Base-by-base conservation (phyloP, 1,139 yeast species). In the Taphrina flavorubra region DNA sequence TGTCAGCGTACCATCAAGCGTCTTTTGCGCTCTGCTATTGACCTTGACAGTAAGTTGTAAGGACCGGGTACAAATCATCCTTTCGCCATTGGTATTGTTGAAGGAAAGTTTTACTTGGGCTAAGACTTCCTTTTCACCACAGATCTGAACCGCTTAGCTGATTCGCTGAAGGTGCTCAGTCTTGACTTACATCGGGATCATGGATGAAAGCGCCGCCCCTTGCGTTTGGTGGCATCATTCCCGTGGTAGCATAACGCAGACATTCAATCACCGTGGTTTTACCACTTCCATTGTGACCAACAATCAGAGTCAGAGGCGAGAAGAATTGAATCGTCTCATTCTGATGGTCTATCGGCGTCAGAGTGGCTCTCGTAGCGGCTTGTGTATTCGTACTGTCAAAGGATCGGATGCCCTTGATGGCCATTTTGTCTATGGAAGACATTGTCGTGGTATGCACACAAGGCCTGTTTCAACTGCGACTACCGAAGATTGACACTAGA, bases 201-300 rank as follows among this genome's bases (percentile, higher is more conserved):
- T 92, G 95, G 6, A 95, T 86, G 77, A 95, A 95, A 0, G 98
- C 98, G 4, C 98, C 98, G 65, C 97, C 97, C 77, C 90, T 92
- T 61, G 95, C 87, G 75, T 92, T 92, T 1, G 99, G 99, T 0
- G 99, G 99, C 71, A 92, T 80, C 75, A 89, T 95, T 6, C 99
- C 99, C 0, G 99, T 94, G 13, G 99, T 90, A 25, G 96, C 95
- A 77, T 92, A 94, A 76, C 92, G 87, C 71, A 95, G 81, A 76
- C 97, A 92, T 77, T 95, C 99, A 71, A 95, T 95, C 68, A 95
- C 88, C 0, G 99, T 92, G 71, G 99, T 95, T 77, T 95, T 95
- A n/a, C 99, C 99, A 51, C 97, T 89, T 53, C 99, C 99, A 79
- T 95, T 95, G 71, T 90, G 91, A 0, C 99, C 99, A 63, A 96